Conservation (phyloP, 257 asterid species). For the Solanum rostratum region DNA sequence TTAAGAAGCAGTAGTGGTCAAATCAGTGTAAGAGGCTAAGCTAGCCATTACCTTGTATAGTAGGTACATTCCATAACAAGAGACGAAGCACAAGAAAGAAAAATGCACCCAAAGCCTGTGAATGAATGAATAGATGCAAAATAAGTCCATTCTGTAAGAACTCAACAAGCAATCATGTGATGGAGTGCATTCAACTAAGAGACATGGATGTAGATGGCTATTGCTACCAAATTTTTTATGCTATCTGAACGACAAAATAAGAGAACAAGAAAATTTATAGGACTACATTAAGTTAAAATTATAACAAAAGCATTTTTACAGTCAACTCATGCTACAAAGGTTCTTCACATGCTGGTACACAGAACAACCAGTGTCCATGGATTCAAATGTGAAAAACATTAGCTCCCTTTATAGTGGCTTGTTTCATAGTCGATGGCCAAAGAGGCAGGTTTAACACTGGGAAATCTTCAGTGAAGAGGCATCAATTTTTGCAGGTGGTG, state of each 20-base stretch:
- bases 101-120: constrained; percentile 98
- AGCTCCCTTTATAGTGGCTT: neutral
- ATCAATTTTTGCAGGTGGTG: neutral
- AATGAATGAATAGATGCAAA: constrained; percentile 5
- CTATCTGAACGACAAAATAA: neutral
- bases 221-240: neutral
- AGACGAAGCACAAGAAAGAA: constrained; percentile 58
- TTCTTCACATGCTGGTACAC: neutral
- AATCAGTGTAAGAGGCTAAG: neutral
- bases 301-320: neutral
- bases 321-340: neutral
- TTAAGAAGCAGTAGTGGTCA: neutral
- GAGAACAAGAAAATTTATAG: neutral
- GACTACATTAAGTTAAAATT: neutral
- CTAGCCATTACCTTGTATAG: constrained; percentile 57
- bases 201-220: neutral
- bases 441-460: neutral
- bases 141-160: neutral
- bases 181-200: neutral
- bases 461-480: neutral
- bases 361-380: neutral
- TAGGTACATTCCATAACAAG: constrained; percentile 74
- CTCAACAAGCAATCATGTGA: neutral
- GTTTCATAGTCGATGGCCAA: neutral
- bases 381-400: neutral